A percentile compares a stretch with the other conserved stretches of the same genome.
phyloP scores from a whole-genome alignment of 106 monocot genomes.

The Acanthochlamys bracteata region DNA sequence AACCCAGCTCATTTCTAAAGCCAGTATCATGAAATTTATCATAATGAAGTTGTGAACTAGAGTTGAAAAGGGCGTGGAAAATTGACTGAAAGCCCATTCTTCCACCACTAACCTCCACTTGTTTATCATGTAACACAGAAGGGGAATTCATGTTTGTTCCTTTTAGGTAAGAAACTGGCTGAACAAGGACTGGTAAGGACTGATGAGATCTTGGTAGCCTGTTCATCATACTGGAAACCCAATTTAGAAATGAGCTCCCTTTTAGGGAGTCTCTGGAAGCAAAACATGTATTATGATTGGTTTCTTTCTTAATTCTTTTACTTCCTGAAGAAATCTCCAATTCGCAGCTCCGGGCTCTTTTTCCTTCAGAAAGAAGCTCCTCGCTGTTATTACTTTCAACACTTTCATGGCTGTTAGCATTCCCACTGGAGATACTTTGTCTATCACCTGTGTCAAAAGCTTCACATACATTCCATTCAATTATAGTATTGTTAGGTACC shows the following conservation, averaged over 20 bases:
- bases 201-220: constrained; percentile 15
- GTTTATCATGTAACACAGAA: constrained; percentile 6
- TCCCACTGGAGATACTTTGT: constrained; percentile 20
- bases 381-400: constrained; percentile 48
- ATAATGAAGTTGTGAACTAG: constrained; percentile 3
- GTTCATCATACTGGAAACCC: constrained; percentile 51
- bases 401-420: constrained; percentile 42
- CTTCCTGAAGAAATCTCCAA: constrained; percentile 4
- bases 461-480: constrained; percentile 31
- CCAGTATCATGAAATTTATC: neutral
- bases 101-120: constrained; percentile 1
- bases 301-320: constrained; percentile 30
- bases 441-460: constrained; percentile 11
- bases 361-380: constrained; percentile 20
- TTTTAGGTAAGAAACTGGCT: constrained; percentile 1
- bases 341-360: constrained; percentile 27
- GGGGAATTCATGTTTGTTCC: constrained; percentile 3
- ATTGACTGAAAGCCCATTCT: constrained; percentile 39
- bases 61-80: constrained; percentile 36
- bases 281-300: constrained; percentile 10
- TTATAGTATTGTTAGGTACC: constrained; percentile 1
- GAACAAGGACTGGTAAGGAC: constrained; percentile 7
- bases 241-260: constrained; percentile 63
- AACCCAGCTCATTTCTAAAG: constrained; percentile 13
- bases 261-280: too few relatives aligned